These are phyloP conservation scores for Malus hybrid DNA, from an alignment of 331 rosid species.

Conservation along the genomic window DNA sequence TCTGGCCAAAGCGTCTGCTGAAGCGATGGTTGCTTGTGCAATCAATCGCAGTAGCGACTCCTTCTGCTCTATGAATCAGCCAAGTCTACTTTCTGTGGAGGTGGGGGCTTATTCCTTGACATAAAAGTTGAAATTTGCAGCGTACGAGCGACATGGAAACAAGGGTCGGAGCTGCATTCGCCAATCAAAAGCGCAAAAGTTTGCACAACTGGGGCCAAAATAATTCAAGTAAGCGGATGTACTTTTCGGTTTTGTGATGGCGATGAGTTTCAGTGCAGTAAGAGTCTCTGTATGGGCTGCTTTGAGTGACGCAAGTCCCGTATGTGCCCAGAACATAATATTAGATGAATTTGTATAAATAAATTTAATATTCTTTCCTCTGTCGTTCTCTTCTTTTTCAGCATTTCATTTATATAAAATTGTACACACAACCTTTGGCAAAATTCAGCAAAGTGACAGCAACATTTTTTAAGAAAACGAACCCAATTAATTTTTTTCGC, in stretches of 20 bases:
- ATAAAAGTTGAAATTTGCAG: background rate
- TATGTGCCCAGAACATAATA: background rate
- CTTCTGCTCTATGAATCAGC: background rate
- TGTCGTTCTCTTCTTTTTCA: background rate
- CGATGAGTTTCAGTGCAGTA: conserved; percentile 8
- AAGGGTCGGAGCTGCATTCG: background rate
- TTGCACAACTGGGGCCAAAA: background rate
- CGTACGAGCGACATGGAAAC: background rate
- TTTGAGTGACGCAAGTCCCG: conserved; percentile 16
- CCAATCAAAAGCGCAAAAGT: background rate
- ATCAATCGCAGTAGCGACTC: background rate
- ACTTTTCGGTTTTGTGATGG: conserved; percentile 15
- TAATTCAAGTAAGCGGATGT: conserved; percentile 11
- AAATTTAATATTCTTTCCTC: background rate
- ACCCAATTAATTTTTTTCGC: background rate
- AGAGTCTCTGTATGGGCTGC: background rate
- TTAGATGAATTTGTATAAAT: conserved; percentile 2
- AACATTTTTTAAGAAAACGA: background rate
- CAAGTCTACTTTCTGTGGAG: background rate
- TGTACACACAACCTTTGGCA: conserved; percentile 8
- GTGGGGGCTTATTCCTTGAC: background rate
- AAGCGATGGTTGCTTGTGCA: background rate
- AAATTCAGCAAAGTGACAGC: background rate
- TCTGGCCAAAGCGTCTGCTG: background rate
- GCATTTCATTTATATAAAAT: conserved; percentile 13